Percentiles rank a stretch among this genome's conserved stretches.
These are phyloP conservation scores for Chalara sp. DNA, from an alignment of 2,329 filamentous ascomycete species.

Conservation along the genomic window DNA sequence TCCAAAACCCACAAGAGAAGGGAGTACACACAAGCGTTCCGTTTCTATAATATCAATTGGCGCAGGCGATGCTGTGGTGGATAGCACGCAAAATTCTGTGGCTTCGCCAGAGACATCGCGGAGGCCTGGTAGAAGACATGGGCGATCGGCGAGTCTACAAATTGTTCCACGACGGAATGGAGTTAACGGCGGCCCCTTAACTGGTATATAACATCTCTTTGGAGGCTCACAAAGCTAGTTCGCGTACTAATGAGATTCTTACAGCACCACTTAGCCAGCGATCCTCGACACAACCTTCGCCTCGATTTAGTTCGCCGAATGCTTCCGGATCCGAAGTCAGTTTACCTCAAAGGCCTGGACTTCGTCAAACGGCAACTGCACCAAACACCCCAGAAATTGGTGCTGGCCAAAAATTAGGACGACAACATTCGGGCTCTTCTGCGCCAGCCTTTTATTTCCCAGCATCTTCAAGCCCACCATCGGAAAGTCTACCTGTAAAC, in stretches of 20 bases:
- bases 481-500: slow-evolving; percentile 9
- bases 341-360: slow-evolving; percentile 11
- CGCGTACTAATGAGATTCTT: not conserved
- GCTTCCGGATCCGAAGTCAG: slow-evolving; percentile 21
- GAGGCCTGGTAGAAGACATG: slow-evolving; percentile 58
- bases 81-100: slow-evolving; percentile 27
- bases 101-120: slow-evolving; percentile 34
- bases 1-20: slow-evolving; percentile 20
- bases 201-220: slow-evolving; percentile 27
- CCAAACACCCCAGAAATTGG: slow-evolving; percentile 34
- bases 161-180: slow-evolving; percentile 48
- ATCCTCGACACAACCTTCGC: slow-evolving; percentile 28
- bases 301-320: slow-evolving; percentile 27
- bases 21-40: slow-evolving; percentile 66
- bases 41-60: slow-evolving; percentile 78
- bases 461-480: slow-evolving; percentile 30
- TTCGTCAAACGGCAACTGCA: slow-evolving; percentile 25
- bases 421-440: slow-evolving; percentile 21
- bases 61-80: slow-evolving; percentile 33
- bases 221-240: too few species aligned
- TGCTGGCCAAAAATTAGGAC: slow-evolving; percentile 28
- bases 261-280: slow-evolving; percentile 25
- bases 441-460: slow-evolving; percentile 52
- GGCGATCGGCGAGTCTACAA: slow-evolving; percentile 75
- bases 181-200: slow-evolving; percentile 31